Percentiles rank a stretch among this genome's conserved stretches.
Evolutionary conservation across 176 grass and related monocot genomes (phyloP).

Genomic region (Coix lacrymajobi): DNA sequence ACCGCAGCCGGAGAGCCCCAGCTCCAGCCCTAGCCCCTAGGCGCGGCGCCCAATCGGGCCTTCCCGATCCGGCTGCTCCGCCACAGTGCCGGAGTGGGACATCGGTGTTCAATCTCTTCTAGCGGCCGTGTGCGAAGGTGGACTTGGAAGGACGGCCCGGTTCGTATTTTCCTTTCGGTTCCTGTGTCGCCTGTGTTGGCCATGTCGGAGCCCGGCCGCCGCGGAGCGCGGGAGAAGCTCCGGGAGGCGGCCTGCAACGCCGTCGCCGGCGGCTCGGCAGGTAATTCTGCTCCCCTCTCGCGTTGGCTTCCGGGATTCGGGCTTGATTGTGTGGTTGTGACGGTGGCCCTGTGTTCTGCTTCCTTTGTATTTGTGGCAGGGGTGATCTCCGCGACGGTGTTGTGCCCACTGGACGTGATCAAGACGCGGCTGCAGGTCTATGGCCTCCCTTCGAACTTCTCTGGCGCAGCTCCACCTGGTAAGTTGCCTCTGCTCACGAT

Average conservation of each 20-base stretch:
- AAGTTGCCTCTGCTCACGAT: not conserved
- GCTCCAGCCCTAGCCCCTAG: too few species aligned
- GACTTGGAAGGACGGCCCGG: not conserved
- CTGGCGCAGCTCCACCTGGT: not conserved
- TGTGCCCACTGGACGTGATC: slow-evolving; percentile 89
- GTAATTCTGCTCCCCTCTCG: slow-evolving; percentile 20
- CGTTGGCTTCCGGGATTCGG: not conserved
- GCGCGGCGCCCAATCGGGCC: too few species aligned
- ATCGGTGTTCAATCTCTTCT: not conserved
- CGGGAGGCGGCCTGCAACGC: slow-evolving; percentile 49
- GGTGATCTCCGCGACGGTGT: slow-evolving; percentile 62
- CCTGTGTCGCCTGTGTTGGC: not conserved
- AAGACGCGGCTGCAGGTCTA: slow-evolving; percentile 93
- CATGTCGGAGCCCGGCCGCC: slow-evolving; percentile 17
- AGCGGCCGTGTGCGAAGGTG: not conserved
- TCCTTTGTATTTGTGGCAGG: slow-evolving; percentile 32
- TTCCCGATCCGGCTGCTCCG: slow-evolving; percentile 6
- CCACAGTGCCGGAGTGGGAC: not conserved
- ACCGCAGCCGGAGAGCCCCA: too few species aligned
- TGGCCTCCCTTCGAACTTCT: slow-evolving; percentile 43
- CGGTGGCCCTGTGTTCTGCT: not conserved
- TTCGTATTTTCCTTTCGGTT: not conserved
- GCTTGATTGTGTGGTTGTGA: not conserved
- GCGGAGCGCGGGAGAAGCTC: slow-evolving; percentile 19
- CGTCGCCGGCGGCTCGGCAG: slow-evolving; percentile 59